phyloP scores from a whole-genome alignment of 768 basidiomycete genomes.

The Boletus rubropictus region DNA sequence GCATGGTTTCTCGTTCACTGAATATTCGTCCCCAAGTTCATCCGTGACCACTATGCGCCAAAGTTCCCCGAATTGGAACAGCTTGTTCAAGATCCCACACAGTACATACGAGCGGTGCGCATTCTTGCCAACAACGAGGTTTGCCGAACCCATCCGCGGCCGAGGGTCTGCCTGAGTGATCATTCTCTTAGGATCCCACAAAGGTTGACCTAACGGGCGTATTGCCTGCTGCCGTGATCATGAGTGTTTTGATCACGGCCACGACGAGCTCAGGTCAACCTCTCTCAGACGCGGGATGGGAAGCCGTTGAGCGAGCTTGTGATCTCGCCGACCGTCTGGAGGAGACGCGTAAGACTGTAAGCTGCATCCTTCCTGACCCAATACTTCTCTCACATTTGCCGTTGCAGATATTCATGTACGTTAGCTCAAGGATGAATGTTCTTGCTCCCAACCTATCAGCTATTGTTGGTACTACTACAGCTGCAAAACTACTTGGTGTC shows the following conservation, averaged over 20 bases:
- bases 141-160: conserved; percentile 11
- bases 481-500: conserved; percentile 95
- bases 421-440: conserved; percentile 97
- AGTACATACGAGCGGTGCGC: conserved; percentile 90
- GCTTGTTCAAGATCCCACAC: conserved; percentile 83
- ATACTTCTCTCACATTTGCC: conserved; percentile 1
- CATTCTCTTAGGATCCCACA: conserved; percentile 62
- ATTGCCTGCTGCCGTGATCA: conserved; percentile 83
- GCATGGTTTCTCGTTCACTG: conserved; percentile 4
- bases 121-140: conserved; percentile 81
- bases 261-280: conserved; percentile 81
- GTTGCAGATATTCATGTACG: conserved; percentile 91
- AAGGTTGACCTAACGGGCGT: conserved; percentile 77
- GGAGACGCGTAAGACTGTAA: conserved; percentile 81
- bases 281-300: conserved; percentile 68
- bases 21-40: conserved; percentile 55
- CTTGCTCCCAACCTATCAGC: conserved; percentile 97
- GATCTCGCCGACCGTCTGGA: conserved; percentile 86
- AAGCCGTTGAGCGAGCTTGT: conserved; percentile 77
- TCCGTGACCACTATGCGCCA: conserved; percentile 92
- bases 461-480: conserved; percentile 98
- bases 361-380: background rate
- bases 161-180: background rate
- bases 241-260: conserved; percentile 94
- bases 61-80: conserved; percentile 98